A percentile compares a stretch with the other conserved stretches of the same genome.
Conservation (phyloP, 805 yeast species). For the Debaryomyces castellii region DNA sequence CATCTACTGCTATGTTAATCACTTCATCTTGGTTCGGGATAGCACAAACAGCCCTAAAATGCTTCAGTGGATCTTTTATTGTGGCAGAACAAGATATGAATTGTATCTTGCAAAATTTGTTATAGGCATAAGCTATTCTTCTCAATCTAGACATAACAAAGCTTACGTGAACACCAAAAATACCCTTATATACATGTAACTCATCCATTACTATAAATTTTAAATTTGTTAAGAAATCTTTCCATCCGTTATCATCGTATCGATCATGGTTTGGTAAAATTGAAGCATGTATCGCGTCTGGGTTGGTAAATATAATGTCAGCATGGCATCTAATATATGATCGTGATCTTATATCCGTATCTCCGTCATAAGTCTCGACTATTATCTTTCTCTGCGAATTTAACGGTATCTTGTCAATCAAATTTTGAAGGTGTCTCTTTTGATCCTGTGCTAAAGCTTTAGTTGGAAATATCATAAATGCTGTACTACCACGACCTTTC, state of each 20-base stretch:
- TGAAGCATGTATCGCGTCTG: slow-evolving; percentile 88
- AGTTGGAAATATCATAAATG: slow-evolving; percentile 91
- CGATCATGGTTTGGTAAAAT: slow-evolving; percentile 73
- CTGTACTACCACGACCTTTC: slow-evolving; percentile 46
- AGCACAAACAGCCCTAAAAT: slow-evolving; percentile 76
- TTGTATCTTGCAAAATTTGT: slow-evolving; percentile 48
- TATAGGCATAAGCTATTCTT: slow-evolving; percentile 53
- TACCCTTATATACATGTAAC: slow-evolving; percentile 83
- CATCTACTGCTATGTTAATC: slow-evolving; percentile 69
- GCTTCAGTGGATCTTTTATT: slow-evolving; percentile 65
- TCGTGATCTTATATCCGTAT: slow-evolving; percentile 65
- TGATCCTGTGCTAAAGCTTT: slow-evolving; percentile 98
- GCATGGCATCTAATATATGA: slow-evolving; percentile 57
- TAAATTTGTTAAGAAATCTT: slow-evolving; percentile 59
- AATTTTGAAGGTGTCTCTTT: slow-evolving; percentile 67
- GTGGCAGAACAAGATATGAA: slow-evolving; percentile 96
- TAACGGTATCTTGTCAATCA: slow-evolving; percentile 49
- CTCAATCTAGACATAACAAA: slow-evolving; percentile 77
- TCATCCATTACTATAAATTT: slow-evolving; percentile 80
- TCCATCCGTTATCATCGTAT: slow-evolving; percentile 48
- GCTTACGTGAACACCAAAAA: slow-evolving; percentile 92
- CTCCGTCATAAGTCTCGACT: slow-evolving; percentile 91
- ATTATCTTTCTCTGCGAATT: slow-evolving; percentile 40
- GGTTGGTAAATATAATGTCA: slow-evolving; percentile 86
- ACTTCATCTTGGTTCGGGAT: slow-evolving; percentile 45